Evolutionary conservation across 2,329 filamentous ascomycete genomes (phyloP).

Genomic region (Sporothrix brasiliensis): DNA sequence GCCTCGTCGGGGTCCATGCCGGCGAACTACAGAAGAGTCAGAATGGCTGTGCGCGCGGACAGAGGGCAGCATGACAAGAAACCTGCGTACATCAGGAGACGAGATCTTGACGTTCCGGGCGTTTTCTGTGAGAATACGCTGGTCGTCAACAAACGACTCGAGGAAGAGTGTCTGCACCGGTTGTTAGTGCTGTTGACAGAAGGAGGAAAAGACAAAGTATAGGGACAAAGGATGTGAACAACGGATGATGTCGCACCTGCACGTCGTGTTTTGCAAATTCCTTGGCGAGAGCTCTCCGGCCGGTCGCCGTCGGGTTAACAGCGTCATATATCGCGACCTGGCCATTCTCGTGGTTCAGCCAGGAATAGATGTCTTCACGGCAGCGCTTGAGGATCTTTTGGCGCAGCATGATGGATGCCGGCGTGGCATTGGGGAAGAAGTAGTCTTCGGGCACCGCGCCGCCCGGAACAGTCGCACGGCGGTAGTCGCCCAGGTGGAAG

Average conservation of each 20-base stretch:
- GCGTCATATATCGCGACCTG: constrained; percentile 99
- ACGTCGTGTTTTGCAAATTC: constrained; percentile 98
- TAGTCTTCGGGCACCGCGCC: constrained; percentile 93
- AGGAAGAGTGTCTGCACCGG: constrained; percentile 80
- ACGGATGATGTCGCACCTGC: constrained; percentile 56
- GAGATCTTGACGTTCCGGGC: constrained; percentile 97
- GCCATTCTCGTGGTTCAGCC: constrained; percentile 94
- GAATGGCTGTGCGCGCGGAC: neutral
- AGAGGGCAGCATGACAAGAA: neutral
- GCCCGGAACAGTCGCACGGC: constrained; percentile 83
- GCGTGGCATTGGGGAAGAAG: constrained; percentile 93
- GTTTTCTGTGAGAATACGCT: constrained; percentile 92
- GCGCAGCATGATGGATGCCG: constrained; percentile 85
- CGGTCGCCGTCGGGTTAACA: constrained; percentile 85
- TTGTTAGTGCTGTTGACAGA: neutral
- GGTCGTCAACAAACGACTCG: constrained; percentile 91
- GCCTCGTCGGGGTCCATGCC: constrained; percentile 92
- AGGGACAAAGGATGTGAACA: neutral
- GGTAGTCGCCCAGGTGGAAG: constrained; percentile 96
- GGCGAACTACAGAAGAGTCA: constrained; percentile 63
- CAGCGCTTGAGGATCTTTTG: constrained; percentile 99
- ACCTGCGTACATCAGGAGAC: constrained; percentile 75
- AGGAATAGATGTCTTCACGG: constrained; percentile 93
- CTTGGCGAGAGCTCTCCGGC: constrained; percentile 82
- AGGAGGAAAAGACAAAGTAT: neutral